phyloP scores from a whole-genome alignment of 2,329 filamentous ascomycete species.

The Calonectria naviculata region DNA sequence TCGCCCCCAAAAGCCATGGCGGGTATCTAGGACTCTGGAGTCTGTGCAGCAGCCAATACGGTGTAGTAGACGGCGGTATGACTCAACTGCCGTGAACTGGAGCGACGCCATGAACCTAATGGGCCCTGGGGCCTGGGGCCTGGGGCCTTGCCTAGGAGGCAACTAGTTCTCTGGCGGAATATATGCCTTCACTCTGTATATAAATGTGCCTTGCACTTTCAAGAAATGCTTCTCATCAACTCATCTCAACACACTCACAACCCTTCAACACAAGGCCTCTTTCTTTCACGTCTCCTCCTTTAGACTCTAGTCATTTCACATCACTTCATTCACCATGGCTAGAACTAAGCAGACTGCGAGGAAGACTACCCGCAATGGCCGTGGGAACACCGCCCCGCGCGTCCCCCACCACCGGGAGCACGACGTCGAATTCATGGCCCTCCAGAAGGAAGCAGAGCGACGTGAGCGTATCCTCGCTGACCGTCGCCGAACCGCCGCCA shows the following conservation, averaged over 20 bases:
- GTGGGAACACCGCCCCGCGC: not conserved
- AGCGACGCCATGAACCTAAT: not conserved
- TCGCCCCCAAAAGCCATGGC: not conserved
- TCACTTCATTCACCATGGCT: constrained; percentile 23
- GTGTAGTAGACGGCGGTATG: not conserved
- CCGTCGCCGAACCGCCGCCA: constrained; percentile 47
- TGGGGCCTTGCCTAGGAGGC: not conserved
- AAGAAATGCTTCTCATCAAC: not conserved
- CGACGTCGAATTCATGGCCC: constrained; percentile 42
- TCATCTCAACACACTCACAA: not conserved
- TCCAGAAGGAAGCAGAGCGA: constrained; percentile 50
- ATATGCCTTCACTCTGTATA: not conserved
- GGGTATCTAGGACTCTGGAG: not conserved
- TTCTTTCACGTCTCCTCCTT: not conserved
- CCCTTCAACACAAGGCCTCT: not conserved
- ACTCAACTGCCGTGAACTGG: not conserved
- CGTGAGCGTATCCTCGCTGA: constrained; percentile 50
- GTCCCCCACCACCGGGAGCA: constrained; percentile 31
- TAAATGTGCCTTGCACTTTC: not conserved
- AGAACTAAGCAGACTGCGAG: constrained; percentile 20
- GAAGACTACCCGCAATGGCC: constrained; percentile 19
- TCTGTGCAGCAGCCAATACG: not conserved
- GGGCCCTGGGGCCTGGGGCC: too few species aligned
- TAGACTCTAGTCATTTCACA: not conserved
- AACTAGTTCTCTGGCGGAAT: not conserved